Base-by-base conservation (phyloP, 2,329 filamentous ascomycete genomes). In the Fusarium penzigii region DNA sequence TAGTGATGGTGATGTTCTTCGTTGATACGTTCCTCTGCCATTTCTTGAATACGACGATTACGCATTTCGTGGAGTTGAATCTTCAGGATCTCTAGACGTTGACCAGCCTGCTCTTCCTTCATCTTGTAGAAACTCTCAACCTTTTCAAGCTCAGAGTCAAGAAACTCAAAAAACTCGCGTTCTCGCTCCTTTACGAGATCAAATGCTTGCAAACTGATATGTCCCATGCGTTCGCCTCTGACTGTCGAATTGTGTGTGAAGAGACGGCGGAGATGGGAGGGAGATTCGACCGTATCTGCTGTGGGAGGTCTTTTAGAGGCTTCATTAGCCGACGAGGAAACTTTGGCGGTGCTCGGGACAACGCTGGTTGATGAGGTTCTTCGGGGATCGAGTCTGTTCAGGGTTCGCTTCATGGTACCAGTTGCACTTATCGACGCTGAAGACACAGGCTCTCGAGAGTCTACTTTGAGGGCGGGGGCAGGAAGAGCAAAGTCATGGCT, bases 11-110 rank as follows among this genome's bases (percentile, higher is more conserved):
- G 44, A 14, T 62, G 54, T 9, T 67, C 52, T 66, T 75, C 52
- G 53, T 70, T 57, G 53, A 47, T 66, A 53, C 65, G 75, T 42
- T 72, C 66, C 42, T 75, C 73, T 54, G 80, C 72, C 51, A 91
- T 77, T 66, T 97, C 91, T 47, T 87, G 81, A 29, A 90, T 80
- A 17, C 93, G 85, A 13, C 88, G 83, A 68, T 95, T 91, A 42
- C 92, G 83, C 91, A 97, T 96, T 63, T 95, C 89, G 67, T 96
- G 92, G 32, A 99, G 79, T 69, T 99, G 94, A 46, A 92, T 85
- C 40, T 89, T 84, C 43, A 99, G 77, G 5, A 88, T 70, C 1
- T 77, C 75, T 20, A 97, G 75, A 2, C 92, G 84, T 49, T 86
- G 76, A 0, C 85, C 88, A 0, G 93, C 90, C 67, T 97, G 90